Conservation (phyloP, 1,139 yeast genomes). For the Hyphopichia fennica region DNA sequence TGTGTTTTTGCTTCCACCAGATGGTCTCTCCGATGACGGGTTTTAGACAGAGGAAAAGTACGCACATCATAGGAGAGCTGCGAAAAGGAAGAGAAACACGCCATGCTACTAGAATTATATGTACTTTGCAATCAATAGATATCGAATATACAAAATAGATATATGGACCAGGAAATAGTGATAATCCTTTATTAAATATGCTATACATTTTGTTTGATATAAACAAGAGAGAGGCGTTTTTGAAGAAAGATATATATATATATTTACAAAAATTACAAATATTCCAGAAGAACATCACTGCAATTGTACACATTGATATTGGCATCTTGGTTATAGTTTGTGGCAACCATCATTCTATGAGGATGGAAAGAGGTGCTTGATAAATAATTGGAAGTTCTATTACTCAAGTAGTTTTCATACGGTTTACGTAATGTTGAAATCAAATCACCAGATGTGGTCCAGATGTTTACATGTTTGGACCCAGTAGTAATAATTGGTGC, state of each 20-base stretch:
- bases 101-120: no score
- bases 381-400: constrained; percentile 53
- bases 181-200: no score
- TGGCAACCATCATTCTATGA: constrained; percentile 90
- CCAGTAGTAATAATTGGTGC: constrained; percentile 94
- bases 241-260: no score
- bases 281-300: constrained; percentile 40
- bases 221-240: no score
- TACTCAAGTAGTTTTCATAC: constrained; percentile 42
- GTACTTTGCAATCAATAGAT: no score
- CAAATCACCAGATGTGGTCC: constrained; percentile 83
- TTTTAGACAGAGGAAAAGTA: background rate
- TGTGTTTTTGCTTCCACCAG: background rate
- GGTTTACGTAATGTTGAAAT: constrained; percentile 64
- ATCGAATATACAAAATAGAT: no score
- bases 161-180: no score
- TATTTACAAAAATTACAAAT: constrained; percentile 17
- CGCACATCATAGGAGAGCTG: background rate
- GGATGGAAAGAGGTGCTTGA: constrained; percentile 83
- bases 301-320: constrained; percentile 63
- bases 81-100: background rate
- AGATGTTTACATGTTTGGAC: constrained; percentile 73
- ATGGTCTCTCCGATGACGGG: background rate
- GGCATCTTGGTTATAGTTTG: constrained; percentile 78
- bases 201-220: no score